These are phyloP conservation scores for Fusarium guadeloupense DNA, from an alignment of 2,329 filamentous ascomycete species.

Conservation along the genomic window DNA sequence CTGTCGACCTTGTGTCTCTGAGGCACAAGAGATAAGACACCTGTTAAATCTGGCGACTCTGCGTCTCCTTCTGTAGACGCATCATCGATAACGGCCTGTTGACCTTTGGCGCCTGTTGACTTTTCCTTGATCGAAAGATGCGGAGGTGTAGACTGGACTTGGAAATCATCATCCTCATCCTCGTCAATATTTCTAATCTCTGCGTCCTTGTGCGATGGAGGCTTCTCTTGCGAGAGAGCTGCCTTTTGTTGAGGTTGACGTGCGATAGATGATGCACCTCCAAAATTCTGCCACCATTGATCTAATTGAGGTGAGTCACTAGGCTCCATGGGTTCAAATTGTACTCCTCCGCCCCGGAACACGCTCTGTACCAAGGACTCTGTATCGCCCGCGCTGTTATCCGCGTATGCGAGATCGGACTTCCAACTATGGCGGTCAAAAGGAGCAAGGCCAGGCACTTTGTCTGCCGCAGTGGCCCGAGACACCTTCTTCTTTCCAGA, in stretches of 20 bases:
- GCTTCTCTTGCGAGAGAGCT: slow-evolving; percentile 9
- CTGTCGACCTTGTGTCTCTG: slow-evolving; percentile 29
- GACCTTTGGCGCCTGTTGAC: slow-evolving; percentile 14
- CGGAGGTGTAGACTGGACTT: slow-evolving; percentile 60
- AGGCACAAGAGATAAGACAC: slow-evolving; percentile 5
- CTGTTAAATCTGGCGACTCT: slow-evolving; percentile 16
- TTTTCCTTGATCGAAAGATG: slow-evolving; percentile 46
- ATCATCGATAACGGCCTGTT: slow-evolving; percentile 38
- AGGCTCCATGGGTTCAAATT: slow-evolving; percentile 44
- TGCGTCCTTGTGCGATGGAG: slow-evolving; percentile 25
- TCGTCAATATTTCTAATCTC: slow-evolving; percentile 43
- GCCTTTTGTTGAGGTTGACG: slow-evolving; percentile 29
- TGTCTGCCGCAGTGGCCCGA: slow-evolving; percentile 56
- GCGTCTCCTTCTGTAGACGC: slow-evolving; percentile 49
- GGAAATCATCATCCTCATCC: slow-evolving; percentile 61
- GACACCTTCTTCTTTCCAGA: slow-evolving; percentile 59
- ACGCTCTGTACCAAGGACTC: slow-evolving; percentile 52
- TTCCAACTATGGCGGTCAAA: slow-evolving; percentile 57
- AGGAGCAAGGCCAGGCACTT: slow-evolving; percentile 61
- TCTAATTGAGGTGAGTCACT: slow-evolving; percentile 51
- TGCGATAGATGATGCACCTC: slow-evolving; percentile 41
- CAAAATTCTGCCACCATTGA: slow-evolving; percentile 61
- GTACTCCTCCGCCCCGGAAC: slow-evolving; percentile 51
- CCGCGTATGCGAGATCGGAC: slow-evolving; percentile 36
- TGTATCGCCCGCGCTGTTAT: slow-evolving; percentile 45